phyloP scores from a whole-genome alignment of 148 eudicot species.

The Heliamphora exappendiculata region DNA sequence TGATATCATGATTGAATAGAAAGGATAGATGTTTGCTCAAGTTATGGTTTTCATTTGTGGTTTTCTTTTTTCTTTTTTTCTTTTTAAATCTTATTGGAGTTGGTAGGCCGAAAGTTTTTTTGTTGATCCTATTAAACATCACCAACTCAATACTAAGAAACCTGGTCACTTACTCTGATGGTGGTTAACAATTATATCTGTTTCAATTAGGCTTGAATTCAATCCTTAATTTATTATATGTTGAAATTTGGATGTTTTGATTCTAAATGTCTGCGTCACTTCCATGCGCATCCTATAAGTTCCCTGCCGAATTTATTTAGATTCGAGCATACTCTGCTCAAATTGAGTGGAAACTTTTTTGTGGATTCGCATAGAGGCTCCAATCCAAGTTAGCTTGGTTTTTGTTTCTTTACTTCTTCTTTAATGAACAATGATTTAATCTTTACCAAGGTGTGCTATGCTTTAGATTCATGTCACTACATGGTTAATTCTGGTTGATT shows the following conservation, averaged over 20 bases:
- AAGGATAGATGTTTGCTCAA: not conserved
- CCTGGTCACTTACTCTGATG: not conserved
- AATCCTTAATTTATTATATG: not conserved
- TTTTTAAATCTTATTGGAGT: not conserved
- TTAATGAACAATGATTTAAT: not conserved
- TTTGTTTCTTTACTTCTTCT: not conserved
- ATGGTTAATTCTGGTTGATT: conserved; percentile 3
- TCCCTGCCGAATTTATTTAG: not conserved
- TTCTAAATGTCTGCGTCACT: not conserved
- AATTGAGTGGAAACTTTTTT: not conserved
- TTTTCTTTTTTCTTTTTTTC: not conserved
- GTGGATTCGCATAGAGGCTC: not conserved
- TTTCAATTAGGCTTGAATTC: not conserved
- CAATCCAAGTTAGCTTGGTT: not conserved
- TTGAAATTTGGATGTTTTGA: not conserved
- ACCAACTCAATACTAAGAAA: not conserved
- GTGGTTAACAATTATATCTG: not conserved
- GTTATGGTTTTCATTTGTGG: not conserved
- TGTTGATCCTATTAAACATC: not conserved
- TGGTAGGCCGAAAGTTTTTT: not conserved
- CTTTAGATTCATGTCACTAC: not conserved
- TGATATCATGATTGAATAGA: not conserved
- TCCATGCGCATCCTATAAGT: not conserved
- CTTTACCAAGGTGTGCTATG: not conserved
- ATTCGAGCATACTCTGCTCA: not conserved